phyloP scores from a whole-genome alignment of 2,329 filamentous ascomycete species.

The Eurotiales sp. region DNA sequence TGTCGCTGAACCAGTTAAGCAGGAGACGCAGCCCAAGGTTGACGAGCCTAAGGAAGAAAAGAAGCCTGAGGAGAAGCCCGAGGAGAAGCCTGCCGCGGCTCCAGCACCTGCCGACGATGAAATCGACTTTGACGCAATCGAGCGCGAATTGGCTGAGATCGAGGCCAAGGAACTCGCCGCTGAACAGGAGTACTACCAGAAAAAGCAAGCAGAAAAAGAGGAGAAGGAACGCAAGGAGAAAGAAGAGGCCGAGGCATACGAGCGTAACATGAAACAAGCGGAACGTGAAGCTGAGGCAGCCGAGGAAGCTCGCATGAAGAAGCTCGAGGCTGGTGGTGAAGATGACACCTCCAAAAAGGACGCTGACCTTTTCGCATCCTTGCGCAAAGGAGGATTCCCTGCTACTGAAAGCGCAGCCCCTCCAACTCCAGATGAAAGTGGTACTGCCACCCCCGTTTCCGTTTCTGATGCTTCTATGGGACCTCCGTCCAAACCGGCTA shows the following conservation, averaged over 20 bases:
- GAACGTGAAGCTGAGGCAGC: conserved; percentile 47
- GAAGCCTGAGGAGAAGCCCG: conserved; percentile 25
- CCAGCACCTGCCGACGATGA: conserved; percentile 33
- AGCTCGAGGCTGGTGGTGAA: conserved; percentile 32
- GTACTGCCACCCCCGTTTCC: conserved; percentile 43
- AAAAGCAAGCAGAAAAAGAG: conserved; percentile 73
- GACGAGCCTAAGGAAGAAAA: conserved; percentile 20
- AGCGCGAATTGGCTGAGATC: conserved; percentile 44
- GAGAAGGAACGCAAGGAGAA: conserved; percentile 44
- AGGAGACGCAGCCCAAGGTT: conserved; percentile 19
- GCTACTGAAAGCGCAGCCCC: conserved; percentile 31
- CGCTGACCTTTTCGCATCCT: conserved; percentile 38
- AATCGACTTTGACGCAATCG: conserved; percentile 45
- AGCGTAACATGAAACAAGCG: conserved; percentile 47
- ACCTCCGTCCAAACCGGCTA: conserved; percentile 52
- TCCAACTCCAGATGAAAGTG: conserved; percentile 40
- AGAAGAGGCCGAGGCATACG: conserved; percentile 42
- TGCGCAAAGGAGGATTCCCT: conserved; percentile 37
- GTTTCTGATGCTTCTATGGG: conserved; percentile 43
- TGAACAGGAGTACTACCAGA: conserved; percentile 56
- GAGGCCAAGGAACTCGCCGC: conserved; percentile 45
- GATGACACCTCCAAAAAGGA: conserved; percentile 34
- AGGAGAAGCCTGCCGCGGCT: conserved; percentile 21
- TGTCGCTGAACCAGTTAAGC: conserved; percentile 13
- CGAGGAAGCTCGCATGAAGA: conserved; percentile 43